Evolutionary conservation across 2,329 filamentous ascomycete genomes (phyloP), one percentile per base, ranked within the genome.

Genomic region (Pseudogymnoascus sp.): DNA sequence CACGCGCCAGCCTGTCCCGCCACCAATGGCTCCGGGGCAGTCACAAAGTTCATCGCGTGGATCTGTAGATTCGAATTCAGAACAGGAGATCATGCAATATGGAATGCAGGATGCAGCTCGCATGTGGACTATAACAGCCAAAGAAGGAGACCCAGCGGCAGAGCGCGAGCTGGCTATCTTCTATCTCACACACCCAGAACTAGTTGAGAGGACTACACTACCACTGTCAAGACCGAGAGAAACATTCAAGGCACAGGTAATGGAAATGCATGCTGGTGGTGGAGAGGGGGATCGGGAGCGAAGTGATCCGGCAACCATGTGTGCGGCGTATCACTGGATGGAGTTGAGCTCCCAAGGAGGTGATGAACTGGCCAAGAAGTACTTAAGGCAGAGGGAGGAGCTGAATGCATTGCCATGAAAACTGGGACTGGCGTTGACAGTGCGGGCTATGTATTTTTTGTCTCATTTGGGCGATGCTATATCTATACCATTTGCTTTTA

Each of bases 311-410:
- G 88, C 88, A 61, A 86, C 92, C 42, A 94, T 97, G 90, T 97
- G 92, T 70, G 85, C 96, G 63, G 93, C 93, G 8, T 87, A 95
- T 75, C 93, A 97, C 78, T 97, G 93, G 92, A 97, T 97, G 92
- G 91, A 93, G 77, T 81, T 90, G 67, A 92, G 90, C 38, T 89
- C 91, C 68, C 83, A 84, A 61, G 92, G 92, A n/a, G 92, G 92
- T 1, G 93, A 97, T 73, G 84, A 89, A 71, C 79, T 96, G 68
- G 93, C 93, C 17, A 87, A 85, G 72, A 89, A 88, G 73, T 92
- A 93, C 75, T 77, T 97, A 74, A 83, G 87, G 66, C 90, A 95
- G 76, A 68, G 70, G 17, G 70, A 72, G 61, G 70, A 72, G 64
- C 35, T 72, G 59, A 71, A 71, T 63, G 69, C 69, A 35, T 67